Conservation (phyloP, 768 basidiomycete genomes). For the Boletus edulis region DNA sequence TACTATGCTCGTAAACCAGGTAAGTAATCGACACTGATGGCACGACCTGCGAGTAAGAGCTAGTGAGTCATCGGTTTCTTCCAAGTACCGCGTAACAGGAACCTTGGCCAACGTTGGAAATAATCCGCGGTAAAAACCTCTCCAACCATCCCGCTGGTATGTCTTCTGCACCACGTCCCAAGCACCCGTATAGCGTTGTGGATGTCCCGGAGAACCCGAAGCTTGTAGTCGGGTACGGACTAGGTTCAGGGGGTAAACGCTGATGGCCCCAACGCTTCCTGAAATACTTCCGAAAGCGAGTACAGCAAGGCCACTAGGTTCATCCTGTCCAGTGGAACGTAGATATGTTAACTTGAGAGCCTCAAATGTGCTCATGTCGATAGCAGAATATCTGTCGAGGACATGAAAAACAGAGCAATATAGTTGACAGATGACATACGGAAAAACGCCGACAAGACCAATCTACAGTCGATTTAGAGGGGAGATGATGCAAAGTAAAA, state of each 20-base stretch:
- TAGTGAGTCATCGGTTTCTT: background rate
- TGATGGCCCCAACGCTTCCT: conserved; percentile 90
- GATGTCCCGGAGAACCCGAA: conserved; percentile 93
- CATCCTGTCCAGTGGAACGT: conserved; percentile 81
- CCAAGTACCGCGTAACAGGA: conserved; percentile 4
- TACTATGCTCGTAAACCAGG: conserved; percentile 87
- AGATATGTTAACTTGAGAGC: conserved; percentile 90
- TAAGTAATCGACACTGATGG: conserved; percentile 97
- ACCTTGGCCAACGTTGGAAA: conserved; percentile 93
- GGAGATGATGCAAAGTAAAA: conserved; percentile 6
- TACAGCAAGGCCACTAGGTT: conserved; percentile 84
- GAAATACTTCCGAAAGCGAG: conserved; percentile 92
- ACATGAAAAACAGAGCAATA: conserved; percentile 2
- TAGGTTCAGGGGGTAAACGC: conserved; percentile 89
- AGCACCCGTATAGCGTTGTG: conserved; percentile 86
- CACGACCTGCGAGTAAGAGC: conserved; percentile 59
- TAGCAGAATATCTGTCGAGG: conserved; percentile 73
- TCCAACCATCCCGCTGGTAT: conserved; percentile 83
- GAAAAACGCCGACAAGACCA: conserved; percentile 94
- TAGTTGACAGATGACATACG: conserved; percentile 46
- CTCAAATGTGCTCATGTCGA: conserved; percentile 98
- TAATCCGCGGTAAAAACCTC: conserved; percentile 91
- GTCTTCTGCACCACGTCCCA: conserved; percentile 81
- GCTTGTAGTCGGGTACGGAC: conserved; percentile 95
- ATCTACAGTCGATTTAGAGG: conserved; percentile 50